These are phyloP conservation scores for Baorangia bicolor DNA, from an alignment of 768 basidiomycete genomes.

Conservation along the genomic window DNA sequence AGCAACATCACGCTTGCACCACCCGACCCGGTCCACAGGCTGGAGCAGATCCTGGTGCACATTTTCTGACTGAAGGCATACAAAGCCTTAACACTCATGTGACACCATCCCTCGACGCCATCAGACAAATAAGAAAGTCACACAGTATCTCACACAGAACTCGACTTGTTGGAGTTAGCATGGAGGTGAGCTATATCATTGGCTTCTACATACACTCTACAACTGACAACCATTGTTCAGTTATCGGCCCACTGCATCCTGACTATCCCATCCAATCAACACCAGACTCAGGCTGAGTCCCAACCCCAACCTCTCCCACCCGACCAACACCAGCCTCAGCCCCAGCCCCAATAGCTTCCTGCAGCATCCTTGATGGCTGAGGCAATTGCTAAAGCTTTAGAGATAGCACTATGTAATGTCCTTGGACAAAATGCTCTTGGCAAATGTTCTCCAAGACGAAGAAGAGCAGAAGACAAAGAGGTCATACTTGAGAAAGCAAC, in stretches of 20 bases:
- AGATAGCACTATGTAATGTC: not conserved
- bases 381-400: not conserved
- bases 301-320: too few relatives aligned
- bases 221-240: too few relatives aligned
- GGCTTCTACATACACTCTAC: too few relatives aligned
- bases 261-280: too few relatives aligned
- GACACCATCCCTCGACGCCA: not conserved
- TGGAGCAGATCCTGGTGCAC: too few relatives aligned
- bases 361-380: not conserved
- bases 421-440: not conserved
- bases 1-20: not conserved
- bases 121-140: not conserved
- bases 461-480: not conserved
- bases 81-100: too few relatives aligned
- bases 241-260: too few relatives aligned
- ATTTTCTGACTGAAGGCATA: too few relatives aligned
- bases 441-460: not conserved
- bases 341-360: not conserved
- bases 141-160: not conserved
- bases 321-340: too few relatives aligned
- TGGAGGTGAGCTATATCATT: not conserved
- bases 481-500: not conserved
- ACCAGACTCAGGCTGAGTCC: too few relatives aligned
- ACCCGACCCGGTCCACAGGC: too few relatives aligned
- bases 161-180: not conserved